phyloP scores from a whole-genome alignment of 129 eudicot species.

The Apium graveolens region DNA sequence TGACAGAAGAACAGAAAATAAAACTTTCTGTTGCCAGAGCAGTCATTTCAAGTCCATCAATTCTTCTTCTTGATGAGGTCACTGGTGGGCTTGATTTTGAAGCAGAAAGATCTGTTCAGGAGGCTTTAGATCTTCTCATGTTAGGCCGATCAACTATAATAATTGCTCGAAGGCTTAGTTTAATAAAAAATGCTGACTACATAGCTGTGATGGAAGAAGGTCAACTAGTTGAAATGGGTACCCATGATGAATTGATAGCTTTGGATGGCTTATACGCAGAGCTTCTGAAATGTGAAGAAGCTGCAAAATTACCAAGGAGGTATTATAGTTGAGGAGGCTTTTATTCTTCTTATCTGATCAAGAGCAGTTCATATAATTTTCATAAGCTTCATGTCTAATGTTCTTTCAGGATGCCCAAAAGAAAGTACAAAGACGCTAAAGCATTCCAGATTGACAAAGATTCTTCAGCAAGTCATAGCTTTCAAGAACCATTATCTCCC shows the following conservation, averaged over 20 bases:
- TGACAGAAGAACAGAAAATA: constrained; percentile 92
- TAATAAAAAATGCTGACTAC: constrained; percentile 85
- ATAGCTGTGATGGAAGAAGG: constrained; percentile 99
- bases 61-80: constrained; percentile 92
- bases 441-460: constrained; percentile 74
- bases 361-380: background rate
- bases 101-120: constrained; percentile 97
- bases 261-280: constrained; percentile 91
- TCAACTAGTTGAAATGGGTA: constrained; percentile 88
- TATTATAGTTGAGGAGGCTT: constrained; percentile 15
- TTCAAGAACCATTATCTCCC: constrained; percentile 83
- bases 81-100: constrained; percentile 99
- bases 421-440: constrained; percentile 58
- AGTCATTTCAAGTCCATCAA: constrained; percentile 81
- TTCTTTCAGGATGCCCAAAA: constrained; percentile 69
- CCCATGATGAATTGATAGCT: constrained; percentile 79
- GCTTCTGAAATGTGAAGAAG: constrained; percentile 94
- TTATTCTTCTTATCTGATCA: background rate
- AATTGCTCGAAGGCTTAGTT: constrained; percentile 79
- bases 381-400: background rate
- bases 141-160: constrained; percentile 86
- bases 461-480: constrained; percentile 52
- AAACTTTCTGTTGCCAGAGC: constrained; percentile 92
- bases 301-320: constrained; percentile 98
- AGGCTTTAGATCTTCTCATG: constrained; percentile 89